phyloP scores from a whole-genome alignment of 106 monocot species.

The Platanthera zijinensis region DNA sequence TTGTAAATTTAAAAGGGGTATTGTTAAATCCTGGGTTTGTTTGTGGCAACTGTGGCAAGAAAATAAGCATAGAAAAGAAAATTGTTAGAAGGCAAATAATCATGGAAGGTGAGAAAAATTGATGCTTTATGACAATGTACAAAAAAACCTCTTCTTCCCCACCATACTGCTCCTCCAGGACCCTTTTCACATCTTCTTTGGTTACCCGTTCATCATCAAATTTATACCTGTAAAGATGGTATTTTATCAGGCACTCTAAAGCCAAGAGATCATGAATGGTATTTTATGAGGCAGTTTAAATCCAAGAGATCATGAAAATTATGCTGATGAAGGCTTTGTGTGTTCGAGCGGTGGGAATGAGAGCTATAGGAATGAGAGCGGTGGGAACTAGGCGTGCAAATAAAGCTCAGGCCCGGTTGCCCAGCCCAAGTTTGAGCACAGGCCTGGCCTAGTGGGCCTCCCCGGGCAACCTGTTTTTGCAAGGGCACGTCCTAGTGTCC shows the following conservation, averaged over 20 bases:
- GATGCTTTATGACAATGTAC: background rate
- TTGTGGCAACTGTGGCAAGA: slow-evolving; percentile 43
- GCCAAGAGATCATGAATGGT: background rate
- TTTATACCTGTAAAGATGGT: slow-evolving; percentile 50
- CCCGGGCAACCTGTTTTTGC: too few species aligned
- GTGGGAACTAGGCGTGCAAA: background rate
- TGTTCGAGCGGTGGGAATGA: background rate
- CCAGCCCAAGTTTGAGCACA: background rate
- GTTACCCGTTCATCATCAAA: slow-evolving; percentile 94
- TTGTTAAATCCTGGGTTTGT: slow-evolving; percentile 74
- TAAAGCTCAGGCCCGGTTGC: too few species aligned
- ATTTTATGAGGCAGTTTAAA: background rate
- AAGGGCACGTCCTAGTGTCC: too few species aligned
- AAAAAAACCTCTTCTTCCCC: slow-evolving; percentile 74
- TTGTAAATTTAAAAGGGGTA: slow-evolving; percentile 73
- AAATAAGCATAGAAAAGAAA: background rate
- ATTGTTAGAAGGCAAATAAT: background rate
- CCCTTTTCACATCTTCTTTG: slow-evolving; percentile 78
- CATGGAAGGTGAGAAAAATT: background rate
- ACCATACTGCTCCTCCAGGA: slow-evolving; percentile 86
- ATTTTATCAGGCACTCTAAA: background rate
- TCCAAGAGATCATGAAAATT: background rate
- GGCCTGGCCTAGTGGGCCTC: too few species aligned
- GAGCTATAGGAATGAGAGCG: background rate
- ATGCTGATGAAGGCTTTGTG: background rate